A percentile compares a stretch with the other conserved stretches of the same genome.
Conservation (phyloP, 2,329 filamentous ascomycete genomes). For the Leptographium wingfieldii region DNA sequence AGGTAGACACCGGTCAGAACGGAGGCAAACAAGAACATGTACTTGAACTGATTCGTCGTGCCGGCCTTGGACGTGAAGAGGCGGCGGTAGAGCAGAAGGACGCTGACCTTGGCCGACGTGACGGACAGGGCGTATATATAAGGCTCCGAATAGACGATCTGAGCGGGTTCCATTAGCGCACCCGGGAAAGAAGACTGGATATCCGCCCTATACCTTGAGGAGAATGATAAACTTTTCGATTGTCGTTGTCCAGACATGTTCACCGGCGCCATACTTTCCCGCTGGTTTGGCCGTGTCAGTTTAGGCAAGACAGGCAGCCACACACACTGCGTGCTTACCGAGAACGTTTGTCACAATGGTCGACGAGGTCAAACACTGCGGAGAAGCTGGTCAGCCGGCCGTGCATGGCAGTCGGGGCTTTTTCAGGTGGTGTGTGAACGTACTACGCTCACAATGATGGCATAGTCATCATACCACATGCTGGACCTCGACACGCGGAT, state of each 20-base stretch:
- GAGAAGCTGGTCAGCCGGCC: not conserved
- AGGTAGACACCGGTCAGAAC: not conserved
- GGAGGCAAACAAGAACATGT: not conserved
- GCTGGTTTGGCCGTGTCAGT: not conserved
- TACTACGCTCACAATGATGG: not conserved
- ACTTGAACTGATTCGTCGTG: not conserved
- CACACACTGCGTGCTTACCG: not conserved
- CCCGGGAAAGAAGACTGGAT: not conserved
- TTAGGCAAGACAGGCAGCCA: not conserved
- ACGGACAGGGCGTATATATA: not conserved
- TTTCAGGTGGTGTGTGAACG: not conserved
- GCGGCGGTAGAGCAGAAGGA: constrained; percentile 2
- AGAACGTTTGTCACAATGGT: not conserved
- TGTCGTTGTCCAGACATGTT: not conserved
- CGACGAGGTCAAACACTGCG: not conserved
- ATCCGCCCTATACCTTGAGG: not conserved
- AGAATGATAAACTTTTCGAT: not conserved
- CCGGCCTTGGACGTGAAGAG: not conserved
- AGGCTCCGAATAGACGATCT: constrained; percentile 1
- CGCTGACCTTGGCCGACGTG: not conserved
- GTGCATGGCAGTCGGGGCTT: not conserved
- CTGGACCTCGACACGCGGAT: not conserved
- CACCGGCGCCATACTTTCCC: constrained; percentile 1
- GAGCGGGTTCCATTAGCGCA: not conserved
- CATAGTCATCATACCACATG: constrained; percentile 4